Conservation (phyloP, 345 rosid species). For the Syzygium aromaticum region DNA sequence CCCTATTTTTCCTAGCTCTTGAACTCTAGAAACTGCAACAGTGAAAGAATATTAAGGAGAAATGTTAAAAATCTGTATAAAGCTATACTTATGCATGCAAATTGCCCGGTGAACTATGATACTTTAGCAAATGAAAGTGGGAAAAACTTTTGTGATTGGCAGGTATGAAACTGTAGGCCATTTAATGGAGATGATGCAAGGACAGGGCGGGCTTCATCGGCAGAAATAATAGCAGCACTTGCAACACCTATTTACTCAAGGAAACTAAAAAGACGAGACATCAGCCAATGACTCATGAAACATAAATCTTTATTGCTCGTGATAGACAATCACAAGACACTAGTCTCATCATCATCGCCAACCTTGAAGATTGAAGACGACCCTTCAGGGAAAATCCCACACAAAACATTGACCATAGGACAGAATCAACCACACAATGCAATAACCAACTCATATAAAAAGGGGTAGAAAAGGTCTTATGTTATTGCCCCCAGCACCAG, state of each 20-base stretch:
- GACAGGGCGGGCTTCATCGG: not conserved
- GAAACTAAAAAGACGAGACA: not conserved
- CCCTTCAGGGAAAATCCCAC: not conserved
- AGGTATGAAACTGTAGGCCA: not conserved
- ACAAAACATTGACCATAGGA: not conserved
- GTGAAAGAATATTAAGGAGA: not conserved
- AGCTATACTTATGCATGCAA: not conserved
- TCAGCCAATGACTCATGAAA: not conserved
- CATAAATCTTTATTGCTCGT: not conserved
- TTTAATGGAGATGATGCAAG: not conserved
- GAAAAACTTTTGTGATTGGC: not conserved
- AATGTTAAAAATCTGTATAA: not conserved
- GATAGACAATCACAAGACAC: not conserved
- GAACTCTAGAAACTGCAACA: not conserved
- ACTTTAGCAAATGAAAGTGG: not conserved
- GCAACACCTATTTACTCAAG: not conserved
- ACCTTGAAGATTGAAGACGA: not conserved
- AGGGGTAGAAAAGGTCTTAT: not conserved
- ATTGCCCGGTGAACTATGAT: not conserved
- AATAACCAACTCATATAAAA: not conserved
- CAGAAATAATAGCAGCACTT: not conserved
- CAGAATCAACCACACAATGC: not conserved
- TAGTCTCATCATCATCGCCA: not conserved
- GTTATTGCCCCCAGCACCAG: not conserved
- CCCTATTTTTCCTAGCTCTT: not conserved